Evolutionary conservation across 805 yeast species (phyloP).

Genomic region (Geotrichum ghanense): DNA sequence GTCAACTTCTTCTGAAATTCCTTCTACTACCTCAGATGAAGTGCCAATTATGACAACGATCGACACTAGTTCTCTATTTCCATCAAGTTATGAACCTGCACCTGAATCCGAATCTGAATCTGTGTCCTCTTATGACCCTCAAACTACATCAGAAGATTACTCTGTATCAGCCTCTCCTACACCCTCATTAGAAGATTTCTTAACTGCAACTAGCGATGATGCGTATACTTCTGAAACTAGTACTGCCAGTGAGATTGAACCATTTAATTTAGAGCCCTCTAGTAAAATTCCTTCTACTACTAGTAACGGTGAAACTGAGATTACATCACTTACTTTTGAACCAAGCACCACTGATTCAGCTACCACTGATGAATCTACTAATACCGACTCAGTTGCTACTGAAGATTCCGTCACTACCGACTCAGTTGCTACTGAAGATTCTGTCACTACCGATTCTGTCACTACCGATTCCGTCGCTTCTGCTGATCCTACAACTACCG

Average conservation of each 20-base stretch:
- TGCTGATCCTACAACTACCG: not conserved
- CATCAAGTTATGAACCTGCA: too few species aligned
- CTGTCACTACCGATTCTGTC: not conserved
- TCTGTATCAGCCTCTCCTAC: too few species aligned
- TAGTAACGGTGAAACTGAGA: not conserved
- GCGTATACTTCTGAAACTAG: constrained; percentile 3
- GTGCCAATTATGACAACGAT: not conserved
- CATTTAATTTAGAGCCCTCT: constrained; percentile 3
- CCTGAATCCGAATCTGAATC: too few species aligned
- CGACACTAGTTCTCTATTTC: not conserved
- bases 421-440: constrained; percentile 1
- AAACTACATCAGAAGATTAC: too few species aligned
- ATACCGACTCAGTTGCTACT: not conserved
- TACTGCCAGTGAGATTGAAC: not conserved
- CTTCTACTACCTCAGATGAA: constrained; percentile 4
- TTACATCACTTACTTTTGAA: not conserved
- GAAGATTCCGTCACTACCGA: too few species aligned
- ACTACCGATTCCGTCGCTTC: not conserved
- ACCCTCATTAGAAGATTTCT: not conserved
- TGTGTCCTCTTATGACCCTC: too few species aligned
- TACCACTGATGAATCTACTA: not conserved
- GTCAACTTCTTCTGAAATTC: not conserved
- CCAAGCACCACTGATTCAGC: not conserved
- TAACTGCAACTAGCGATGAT: constrained; percentile 4
- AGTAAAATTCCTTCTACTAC: not conserved